Evolutionary conservation across 1,284 basidiomycete genomes (phyloP).

Genomic region (Sanghuangporus weigelae): DNA sequence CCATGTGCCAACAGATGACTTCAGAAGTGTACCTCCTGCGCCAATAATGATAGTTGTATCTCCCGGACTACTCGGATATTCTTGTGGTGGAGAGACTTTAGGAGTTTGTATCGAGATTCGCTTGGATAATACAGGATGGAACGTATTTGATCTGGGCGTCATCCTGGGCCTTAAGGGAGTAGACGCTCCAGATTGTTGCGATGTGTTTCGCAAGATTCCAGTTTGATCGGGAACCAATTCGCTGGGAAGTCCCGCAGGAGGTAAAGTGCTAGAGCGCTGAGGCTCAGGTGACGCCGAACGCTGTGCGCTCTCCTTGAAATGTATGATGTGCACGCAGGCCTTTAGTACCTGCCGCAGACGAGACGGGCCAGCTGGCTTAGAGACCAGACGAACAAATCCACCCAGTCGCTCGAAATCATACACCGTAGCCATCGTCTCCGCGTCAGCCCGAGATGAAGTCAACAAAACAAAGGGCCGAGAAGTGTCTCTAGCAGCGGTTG

Average conservation of each 20-base stretch:
- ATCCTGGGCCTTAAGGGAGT: conserved; percentile 14
- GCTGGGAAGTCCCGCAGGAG: neutral
- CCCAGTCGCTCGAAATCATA: conserved; percentile 76
- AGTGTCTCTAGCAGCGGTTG: conserved; percentile 53
- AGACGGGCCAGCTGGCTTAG: conserved; percentile 86
- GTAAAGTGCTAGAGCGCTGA: neutral
- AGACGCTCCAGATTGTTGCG: conserved; percentile 12
- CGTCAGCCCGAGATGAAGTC: conserved; percentile 64
- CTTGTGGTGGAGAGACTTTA: conserved; percentile 8
- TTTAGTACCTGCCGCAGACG: conserved; percentile 67
- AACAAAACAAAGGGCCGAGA: conserved; percentile 69
- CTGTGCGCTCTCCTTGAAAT: conserved; percentile 35
- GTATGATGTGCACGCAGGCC: conserved; percentile 63
- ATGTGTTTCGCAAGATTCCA: neutral
- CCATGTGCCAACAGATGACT: conserved; percentile 51
- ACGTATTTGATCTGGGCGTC: conserved; percentile 10
- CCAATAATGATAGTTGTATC: conserved; percentile 49
- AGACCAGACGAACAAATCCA: conserved; percentile 80
- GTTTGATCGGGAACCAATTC: conserved; percentile 2
- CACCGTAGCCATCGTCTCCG: conserved; percentile 55
- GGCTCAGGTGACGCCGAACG: neutral
- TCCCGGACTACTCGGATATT: conserved; percentile 18
- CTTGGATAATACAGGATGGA: conserved; percentile 9
- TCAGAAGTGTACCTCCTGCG: conserved; percentile 53
- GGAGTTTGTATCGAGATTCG: neutral